These are phyloP conservation scores for Cinchona pubescens DNA, from an alignment of 257 asterid species.

Conservation along the genomic window DNA sequence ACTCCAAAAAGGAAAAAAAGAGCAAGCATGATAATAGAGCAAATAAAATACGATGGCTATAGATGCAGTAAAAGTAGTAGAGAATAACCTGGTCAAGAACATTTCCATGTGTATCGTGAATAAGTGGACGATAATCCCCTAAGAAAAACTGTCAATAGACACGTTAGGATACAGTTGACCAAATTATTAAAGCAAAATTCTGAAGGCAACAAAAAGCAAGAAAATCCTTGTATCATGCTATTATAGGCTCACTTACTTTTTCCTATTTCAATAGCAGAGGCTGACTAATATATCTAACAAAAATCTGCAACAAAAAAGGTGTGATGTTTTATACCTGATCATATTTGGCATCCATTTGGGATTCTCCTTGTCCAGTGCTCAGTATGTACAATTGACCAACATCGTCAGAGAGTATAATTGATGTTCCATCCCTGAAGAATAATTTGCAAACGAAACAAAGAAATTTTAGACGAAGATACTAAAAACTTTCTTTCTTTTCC, in stretches of 20 bases:
- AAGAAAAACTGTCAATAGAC: slow-evolving; percentile 72
- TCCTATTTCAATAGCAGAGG: too few relatives aligned
- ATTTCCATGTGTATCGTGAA: slow-evolving; percentile 90
- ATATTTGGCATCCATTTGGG: slow-evolving; percentile 83
- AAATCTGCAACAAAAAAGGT: slow-evolving; percentile 14
- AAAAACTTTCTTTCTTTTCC: not conserved
- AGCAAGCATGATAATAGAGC: slow-evolving; percentile 2
- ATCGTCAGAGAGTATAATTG: slow-evolving; percentile 92
- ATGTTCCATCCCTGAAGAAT: slow-evolving; percentile 86
- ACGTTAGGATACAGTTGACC: slow-evolving; percentile 2
- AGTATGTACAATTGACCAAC: slow-evolving; percentile 86
- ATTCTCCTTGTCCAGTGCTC: slow-evolving; percentile 95
- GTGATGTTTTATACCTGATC: slow-evolving; percentile 62
- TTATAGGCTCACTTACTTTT: not conserved
- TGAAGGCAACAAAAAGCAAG: not conserved
- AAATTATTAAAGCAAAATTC: slow-evolving; percentile 1
- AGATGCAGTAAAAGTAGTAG: not conserved
- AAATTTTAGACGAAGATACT: not conserved
- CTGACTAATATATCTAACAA: not conserved
- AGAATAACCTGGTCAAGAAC: slow-evolving; percentile 85
- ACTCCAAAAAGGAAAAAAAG: slow-evolving; percentile 1
- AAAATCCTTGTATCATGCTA: slow-evolving; percentile 7
- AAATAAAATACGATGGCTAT: not conserved
- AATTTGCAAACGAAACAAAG: slow-evolving; percentile 6
- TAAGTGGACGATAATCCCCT: slow-evolving; percentile 94